A percentile compares a stretch with the other conserved stretches of the same genome.
Conservation (phyloP, 768 basidiomycete species). For the Hirschioporus abietinus region DNA sequence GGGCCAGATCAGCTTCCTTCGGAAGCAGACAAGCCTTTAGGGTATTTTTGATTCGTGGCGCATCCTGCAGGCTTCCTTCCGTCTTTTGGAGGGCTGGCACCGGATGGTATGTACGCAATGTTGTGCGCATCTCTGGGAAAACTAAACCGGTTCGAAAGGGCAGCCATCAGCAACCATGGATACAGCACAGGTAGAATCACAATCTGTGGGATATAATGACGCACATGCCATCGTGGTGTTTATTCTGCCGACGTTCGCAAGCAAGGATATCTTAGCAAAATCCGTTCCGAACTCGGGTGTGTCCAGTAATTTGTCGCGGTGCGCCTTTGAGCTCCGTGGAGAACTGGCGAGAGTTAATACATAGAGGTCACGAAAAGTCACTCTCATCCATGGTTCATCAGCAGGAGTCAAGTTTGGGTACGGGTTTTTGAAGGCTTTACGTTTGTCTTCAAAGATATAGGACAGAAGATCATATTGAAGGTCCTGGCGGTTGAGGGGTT, state of each 20-base stretch:
- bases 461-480: slow-evolving; percentile 83
- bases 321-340: slow-evolving; percentile 79
- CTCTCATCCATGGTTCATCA: slow-evolving; percentile 29
- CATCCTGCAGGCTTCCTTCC: slow-evolving; percentile 84
- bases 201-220: slow-evolving; percentile 20
- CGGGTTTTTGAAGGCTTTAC: slow-evolving; percentile 61
- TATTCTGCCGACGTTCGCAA: slow-evolving; percentile 87
- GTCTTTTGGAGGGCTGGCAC: slow-evolving; percentile 88
- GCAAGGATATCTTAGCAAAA: slow-evolving; percentile 75
- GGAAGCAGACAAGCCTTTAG: slow-evolving; percentile 58
- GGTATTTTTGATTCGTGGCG: slow-evolving; percentile 87
- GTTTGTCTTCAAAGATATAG: slow-evolving; percentile 68
- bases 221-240: slow-evolving; percentile 89
- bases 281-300: slow-evolving; percentile 73
- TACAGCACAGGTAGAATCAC: slow-evolving; percentile 9
- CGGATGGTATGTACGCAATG: slow-evolving; percentile 83
- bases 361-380: slow-evolving; percentile 81
- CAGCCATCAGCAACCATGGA: slow-evolving; percentile 9
- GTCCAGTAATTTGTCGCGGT: slow-evolving; percentile 84
- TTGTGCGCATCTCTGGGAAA: slow-evolving; percentile 92
- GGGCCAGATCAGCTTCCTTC: slow-evolving; percentile 37
- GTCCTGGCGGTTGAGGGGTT: slow-evolving; percentile 77
- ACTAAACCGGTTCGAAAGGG: slow-evolving; percentile 40
- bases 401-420: no score
- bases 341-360: slow-evolving; percentile 77